Evolutionary conservation across 2,329 filamentous ascomycete species (phyloP).

Genomic region (Clonostachys rosea): DNA sequence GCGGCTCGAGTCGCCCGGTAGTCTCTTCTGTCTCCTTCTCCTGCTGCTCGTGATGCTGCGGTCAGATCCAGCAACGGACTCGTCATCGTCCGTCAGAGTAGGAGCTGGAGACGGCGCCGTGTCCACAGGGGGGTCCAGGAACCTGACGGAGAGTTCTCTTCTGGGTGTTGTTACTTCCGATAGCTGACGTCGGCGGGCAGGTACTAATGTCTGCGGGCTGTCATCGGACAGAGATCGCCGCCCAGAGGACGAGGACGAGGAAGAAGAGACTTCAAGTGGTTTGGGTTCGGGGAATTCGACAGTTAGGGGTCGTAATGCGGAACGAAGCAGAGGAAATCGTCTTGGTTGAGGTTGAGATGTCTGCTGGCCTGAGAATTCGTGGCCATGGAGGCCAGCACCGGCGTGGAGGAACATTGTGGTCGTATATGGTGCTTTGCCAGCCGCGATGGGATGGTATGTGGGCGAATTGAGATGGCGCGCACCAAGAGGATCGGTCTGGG

Average conservation of each 20-base stretch:
- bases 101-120: conserved; percentile 16
- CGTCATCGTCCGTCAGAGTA: conserved; percentile 42
- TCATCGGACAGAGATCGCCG: conserved; percentile 1
- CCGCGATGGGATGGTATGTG: too few relatives aligned
- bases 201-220: too few relatives aligned
- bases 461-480: too few relatives aligned
- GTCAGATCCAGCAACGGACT: conserved; percentile 33
- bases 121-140: conserved; percentile 26
- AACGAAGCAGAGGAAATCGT: conserved; percentile 34
- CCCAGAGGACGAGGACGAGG: not conserved
- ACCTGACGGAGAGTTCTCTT: conserved; percentile 39
- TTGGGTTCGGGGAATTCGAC: conserved; percentile 4
- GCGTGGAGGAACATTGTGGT: conserved; percentile 52
- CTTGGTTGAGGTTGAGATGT: conserved; percentile 22
- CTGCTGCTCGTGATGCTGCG: conserved; percentile 20
- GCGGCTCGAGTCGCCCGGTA: conserved; percentile 51
- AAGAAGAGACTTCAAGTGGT: conserved; percentile 11
- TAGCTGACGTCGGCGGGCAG: conserved; percentile 17
- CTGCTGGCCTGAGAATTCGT: conserved; percentile 45
- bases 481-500: not conserved
- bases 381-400: conserved; percentile 55
- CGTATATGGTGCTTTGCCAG: too few relatives aligned
- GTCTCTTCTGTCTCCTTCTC: conserved; percentile 35
- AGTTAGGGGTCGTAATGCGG: conserved; percentile 11
- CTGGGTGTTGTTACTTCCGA: conserved; percentile 29